Conservation (phyloP, 345 rosid genomes). For the Citrus australasica region DNA sequence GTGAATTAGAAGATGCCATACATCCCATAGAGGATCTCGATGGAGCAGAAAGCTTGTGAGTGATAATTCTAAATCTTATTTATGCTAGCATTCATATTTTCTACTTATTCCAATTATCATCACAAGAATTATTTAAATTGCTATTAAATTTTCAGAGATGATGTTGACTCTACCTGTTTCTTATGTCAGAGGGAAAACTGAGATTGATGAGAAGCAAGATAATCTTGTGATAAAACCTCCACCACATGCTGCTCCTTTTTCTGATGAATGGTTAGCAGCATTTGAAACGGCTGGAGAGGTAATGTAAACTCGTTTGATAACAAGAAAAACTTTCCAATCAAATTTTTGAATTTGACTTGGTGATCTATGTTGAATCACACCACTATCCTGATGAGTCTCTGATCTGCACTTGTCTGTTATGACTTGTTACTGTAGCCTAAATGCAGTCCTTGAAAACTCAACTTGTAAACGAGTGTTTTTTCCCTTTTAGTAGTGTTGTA, state of each 20-base stretch:
- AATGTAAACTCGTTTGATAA: neutral
- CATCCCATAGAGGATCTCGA: conserved; percentile 28
- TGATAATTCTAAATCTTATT: conserved; percentile 12
- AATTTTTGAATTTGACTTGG: neutral
- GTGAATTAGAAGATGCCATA: neutral
- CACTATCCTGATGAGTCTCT: neutral
- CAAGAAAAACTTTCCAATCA: neutral
- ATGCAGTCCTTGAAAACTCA: neutral
- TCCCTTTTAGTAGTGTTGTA: neutral
- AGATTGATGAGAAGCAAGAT: conserved; percentile 38
- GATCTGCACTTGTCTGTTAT: neutral
- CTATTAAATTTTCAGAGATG: neutral
- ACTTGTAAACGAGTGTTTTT: neutral
- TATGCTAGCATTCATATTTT: conserved; percentile 8
- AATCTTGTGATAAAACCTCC: conserved; percentile 51
- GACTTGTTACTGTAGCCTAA: no score
- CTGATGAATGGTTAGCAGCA: conserved; percentile 95
- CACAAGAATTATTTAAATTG: neutral
- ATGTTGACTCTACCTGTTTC: neutral
- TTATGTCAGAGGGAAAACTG: conserved; percentile 36
- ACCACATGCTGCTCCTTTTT: conserved; percentile 67
- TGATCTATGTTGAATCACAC: neutral
- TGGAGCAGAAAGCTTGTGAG: conserved; percentile 35
- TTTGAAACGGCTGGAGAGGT: conserved; percentile 98
- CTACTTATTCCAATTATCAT: neutral